Base-by-base conservation (phyloP, 1,284 basidiomycete genomes). In the Tranzscheliella williamsii region DNA sequence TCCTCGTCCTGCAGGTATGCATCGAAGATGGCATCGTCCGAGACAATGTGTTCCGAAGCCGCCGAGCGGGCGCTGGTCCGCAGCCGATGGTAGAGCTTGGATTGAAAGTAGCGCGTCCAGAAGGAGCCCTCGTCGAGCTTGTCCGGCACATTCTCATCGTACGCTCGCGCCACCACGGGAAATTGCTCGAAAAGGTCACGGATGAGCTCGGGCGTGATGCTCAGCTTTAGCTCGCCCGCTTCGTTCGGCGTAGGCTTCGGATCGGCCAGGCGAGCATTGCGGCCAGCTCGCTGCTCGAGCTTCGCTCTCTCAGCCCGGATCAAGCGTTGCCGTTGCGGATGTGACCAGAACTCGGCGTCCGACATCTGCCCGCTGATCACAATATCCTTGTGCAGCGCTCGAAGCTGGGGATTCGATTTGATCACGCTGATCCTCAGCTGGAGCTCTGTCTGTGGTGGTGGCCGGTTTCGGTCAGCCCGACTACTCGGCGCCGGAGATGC, bases 101-200 rank as follows among this genome's bases (percentile, higher is more conserved):
- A 93, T 67, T 90, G 87, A 76, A 99, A 97, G 80, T 97, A 99
- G 27, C 94, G 85, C 63, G 85, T 87, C 95, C 95, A 99, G 75
- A 99, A 99, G 57, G 91, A 86, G 48, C 84, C 86, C 78, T 96
- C 91, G 23, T 85, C 85, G 34, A 96, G 83, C 88, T 89, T 87
- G 48, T 80, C 82, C 2, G 93, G 93, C 0, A 98, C 94, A 65
- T 93, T 91, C 73, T 95, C 92, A 50, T 83, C 87, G 75, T 94
- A 96, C 1, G 92, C 93, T 72, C 86, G 88, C 38, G 87, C 86
- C 6, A 98, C 90, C 24, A 96, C 87, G 2, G 95, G 94, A 73
- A 93, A 97, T 81, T 96, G 93, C 67, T 96, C 92, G 71, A 98
- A 98, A 37, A 98, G 91, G 73, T 97, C 93, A 66, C 89, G 85